Evolutionary conservation across 257 asterid genomes (phyloP), one percentile per base, ranked within the genome.

Genomic region (Oldenlandia corymbosa): DNA sequence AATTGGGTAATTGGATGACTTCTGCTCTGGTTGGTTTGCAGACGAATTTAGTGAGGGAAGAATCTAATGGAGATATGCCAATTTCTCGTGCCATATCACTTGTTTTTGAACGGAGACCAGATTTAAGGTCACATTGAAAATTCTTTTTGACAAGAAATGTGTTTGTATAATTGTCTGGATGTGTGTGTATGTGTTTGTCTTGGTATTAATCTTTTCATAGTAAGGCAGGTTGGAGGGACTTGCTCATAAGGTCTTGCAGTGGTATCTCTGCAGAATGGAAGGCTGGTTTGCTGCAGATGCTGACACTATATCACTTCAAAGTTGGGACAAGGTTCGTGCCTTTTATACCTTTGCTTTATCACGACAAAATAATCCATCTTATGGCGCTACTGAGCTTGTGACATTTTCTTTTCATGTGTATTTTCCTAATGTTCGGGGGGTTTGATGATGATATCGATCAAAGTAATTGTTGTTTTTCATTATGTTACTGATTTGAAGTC

Each of bases 211-310:
- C 27, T 58, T 23, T 7, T 28, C 72, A 31, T 72, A 39, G 24
- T 48, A 60, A 64, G 75, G 36, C 80, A 89, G 95, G 85, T 78
- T 88, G 84, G 90, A 88, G 71, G 95, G 98, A 42, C 78, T 82
- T 63, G 82, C 70, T 34, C 82, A 86, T 67, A 86, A 88, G 81
- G 96, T 88, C 77, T 74, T 91, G 74, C 98, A 91, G 41, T 91
- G 96, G 98, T 91, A 88, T 76, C 91, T 91, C 48, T 91, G 96
- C 83, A 80, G 96, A 84, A 84, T 91, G 96, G 98, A 91, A 65
- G 95, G 96, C 59, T 92, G 93, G 95, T 92, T 92, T 84, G 97
- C 98, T 65, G 95, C 98, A 17, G 99, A 93, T 83, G 90, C 95
- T 12, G 99, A 93, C 47, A 85, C 97, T 59, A 93, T 93, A 64